These are phyloP conservation scores for Pichia terricola DNA, from an alignment of 1,139 yeast species.

Conservation along the genomic window DNA sequence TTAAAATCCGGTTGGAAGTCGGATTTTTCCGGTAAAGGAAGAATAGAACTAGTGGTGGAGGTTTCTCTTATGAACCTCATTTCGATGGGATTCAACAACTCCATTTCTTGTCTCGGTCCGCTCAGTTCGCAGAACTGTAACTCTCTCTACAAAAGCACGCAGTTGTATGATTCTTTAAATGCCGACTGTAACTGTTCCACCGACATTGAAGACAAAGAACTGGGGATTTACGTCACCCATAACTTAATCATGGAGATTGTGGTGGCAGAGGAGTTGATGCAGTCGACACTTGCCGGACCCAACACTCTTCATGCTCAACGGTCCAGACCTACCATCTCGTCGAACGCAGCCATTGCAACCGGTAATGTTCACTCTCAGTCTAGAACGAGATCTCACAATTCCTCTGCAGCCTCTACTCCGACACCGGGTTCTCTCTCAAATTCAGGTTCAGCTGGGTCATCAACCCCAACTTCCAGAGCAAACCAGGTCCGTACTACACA, in stretches of 20 bases:
- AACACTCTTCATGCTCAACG: conserved; percentile 4
- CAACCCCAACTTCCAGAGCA: not conserved
- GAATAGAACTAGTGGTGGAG: conserved; percentile 67
- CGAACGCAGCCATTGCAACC: conserved; percentile 5
- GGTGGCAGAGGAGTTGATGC: conserved; percentile 81
- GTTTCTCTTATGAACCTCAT: conserved; percentile 47
- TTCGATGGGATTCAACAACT: conserved; percentile 41
- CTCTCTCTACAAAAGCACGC: conserved; percentile 17
- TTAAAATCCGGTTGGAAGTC: conserved; percentile 90
- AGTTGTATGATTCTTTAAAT: conserved; percentile 15
- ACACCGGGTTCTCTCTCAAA: not conserved
- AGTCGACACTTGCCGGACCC: conserved; percentile 18
- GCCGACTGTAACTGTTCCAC: conserved; percentile 57
- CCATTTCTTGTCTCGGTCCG: conserved; percentile 27
- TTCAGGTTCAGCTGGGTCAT: not conserved
- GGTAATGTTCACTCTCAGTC: conserved; percentile 7
- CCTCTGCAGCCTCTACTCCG: not conserved
- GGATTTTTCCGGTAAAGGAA: conserved; percentile 69
- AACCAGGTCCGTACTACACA: not conserved
- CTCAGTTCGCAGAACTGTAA: conserved; percentile 25
- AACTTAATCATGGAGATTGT: conserved; percentile 73
- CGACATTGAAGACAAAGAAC: conserved; percentile 71
- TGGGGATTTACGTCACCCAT: conserved; percentile 72
- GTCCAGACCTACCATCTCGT: conserved; percentile 5
- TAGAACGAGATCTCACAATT: not conserved